Base-by-base conservation (phyloP, 192 early-diverging fungal species). In the Coemansia reversa region DNA sequence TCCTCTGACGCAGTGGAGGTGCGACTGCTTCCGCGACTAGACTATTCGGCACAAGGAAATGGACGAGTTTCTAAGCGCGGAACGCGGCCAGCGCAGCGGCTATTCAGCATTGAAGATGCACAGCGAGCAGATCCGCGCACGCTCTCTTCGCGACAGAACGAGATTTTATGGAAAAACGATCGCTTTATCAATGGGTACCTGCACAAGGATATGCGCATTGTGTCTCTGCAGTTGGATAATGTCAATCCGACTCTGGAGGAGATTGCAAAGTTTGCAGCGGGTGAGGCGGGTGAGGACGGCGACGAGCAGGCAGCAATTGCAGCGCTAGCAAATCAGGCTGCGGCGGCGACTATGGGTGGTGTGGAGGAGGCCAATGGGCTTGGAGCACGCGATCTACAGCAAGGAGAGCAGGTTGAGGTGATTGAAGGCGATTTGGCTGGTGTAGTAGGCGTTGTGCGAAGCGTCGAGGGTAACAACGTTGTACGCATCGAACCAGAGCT, bases 171-270 rank as follows among this genome's bases (percentile, higher is more conserved):
- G 68, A 81, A 79, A 47, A 69, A 66, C 45, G 90, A 90, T 52
- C 69, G 75, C 24, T 92, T 86, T 54, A 69, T 86, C 7, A 78
- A 88, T 60, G 95, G 95, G 2, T 97, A 94, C 63, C 65, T 96
- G 59, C 87, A 92, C 70, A 93, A 93, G 79, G 85, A 88, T 50
- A 83, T 95, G 63, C 91, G 89, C 62, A 65, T 90, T 19, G 76
- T 80, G 4, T 83, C 84, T 18, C 62, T 93, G 61, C 81, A 85
- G 65, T 76, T 82, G 0, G 88, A 90, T 11, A 84, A 87, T 62
- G 88, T 94, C 19, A 91, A 89, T 64, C 93, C 94, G 28, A 90
- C 92, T 22, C 83, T 99, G 57, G 95, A 99, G 58, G 95, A 99
- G 74, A 93, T 97, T 32, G 87, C 88, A 18, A 75, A 81, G 68